These are phyloP conservation scores for Senna siamea DNA, from an alignment of 306 rosid genomes.

Conservation along the genomic window DNA sequence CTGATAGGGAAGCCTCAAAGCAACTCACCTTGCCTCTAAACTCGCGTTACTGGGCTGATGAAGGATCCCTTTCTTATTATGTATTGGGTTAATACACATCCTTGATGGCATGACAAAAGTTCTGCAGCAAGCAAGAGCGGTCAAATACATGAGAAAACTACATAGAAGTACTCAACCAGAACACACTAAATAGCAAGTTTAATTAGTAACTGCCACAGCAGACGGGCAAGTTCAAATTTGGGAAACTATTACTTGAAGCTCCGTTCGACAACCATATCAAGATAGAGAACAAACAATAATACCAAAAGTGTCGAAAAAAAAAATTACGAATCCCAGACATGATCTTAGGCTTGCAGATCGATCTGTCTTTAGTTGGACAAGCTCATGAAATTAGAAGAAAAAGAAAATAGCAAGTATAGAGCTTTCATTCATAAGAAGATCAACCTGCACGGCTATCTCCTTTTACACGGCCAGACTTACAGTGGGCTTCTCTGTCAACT, in stretches of 20 bases:
- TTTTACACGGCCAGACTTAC: not conserved
- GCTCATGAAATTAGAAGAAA: not conserved
- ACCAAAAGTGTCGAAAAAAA: not conserved
- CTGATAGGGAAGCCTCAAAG: constrained; percentile 17
- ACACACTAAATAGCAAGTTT: not conserved
- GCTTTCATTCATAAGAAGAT: not conserved
- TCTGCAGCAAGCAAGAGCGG: constrained; percentile 55
- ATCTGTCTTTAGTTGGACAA: not conserved
- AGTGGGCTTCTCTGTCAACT: not conserved
- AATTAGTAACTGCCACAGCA: not conserved
- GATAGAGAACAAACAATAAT: not conserved
- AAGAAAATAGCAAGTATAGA: not conserved
- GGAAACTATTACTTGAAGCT: not conserved
- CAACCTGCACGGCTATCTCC: not conserved
- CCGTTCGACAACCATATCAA: not conserved
- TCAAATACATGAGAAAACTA: constrained; percentile 8
- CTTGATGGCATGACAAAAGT: constrained; percentile 92
- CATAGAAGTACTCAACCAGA: not conserved
- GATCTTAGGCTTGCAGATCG: not conserved
- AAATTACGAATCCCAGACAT: not conserved
- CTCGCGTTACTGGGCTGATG: constrained; percentile 55
- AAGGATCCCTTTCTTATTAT: constrained; percentile 87
- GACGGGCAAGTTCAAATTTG: not conserved
- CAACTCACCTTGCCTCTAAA: constrained; percentile 74
- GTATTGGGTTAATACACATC: constrained; percentile 94